These are phyloP conservation scores for Colletotrichum tropicale DNA, from an alignment of 2,329 filamentous ascomycete genomes.

Conservation along the genomic window DNA sequence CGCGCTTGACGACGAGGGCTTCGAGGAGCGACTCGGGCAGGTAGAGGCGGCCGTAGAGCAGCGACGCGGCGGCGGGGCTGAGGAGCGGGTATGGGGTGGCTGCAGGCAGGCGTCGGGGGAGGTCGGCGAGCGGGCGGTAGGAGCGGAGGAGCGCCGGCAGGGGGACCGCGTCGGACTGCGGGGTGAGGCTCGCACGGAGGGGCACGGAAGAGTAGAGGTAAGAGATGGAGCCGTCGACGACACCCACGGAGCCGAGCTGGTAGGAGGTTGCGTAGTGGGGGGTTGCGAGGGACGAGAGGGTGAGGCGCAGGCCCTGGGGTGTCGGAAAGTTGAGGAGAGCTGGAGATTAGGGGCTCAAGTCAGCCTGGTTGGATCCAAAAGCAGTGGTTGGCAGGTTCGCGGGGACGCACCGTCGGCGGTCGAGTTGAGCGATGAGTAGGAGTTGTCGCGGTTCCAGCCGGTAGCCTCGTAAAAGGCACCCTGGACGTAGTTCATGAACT, in stretches of 20 bases:
- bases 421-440: slow-evolving; percentile 84
- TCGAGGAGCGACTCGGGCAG: slow-evolving; percentile 86
- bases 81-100: background rate
- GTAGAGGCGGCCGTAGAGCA: slow-evolving; percentile 81
- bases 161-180: slow-evolving; percentile 75
- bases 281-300: slow-evolving; percentile 88
- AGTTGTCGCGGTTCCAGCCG: slow-evolving; percentile 90
- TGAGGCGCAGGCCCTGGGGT: slow-evolving; percentile 82
- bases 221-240: slow-evolving; percentile 95
- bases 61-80: slow-evolving; percentile 46
- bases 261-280: slow-evolving; percentile 96
- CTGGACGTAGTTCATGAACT: slow-evolving; percentile 98
- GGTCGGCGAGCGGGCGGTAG: slow-evolving; percentile 78
- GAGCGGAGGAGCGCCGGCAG: slow-evolving; percentile 80
- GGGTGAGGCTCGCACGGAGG: slow-evolving; percentile 67
- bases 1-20: slow-evolving; percentile 79
- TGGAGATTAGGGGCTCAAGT: slow-evolving; percentile 33
- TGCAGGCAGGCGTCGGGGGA: slow-evolving; percentile 38
- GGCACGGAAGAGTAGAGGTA: slow-evolving; percentile 93
- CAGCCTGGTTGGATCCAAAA: background rate
- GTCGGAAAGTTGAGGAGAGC: slow-evolving; percentile 88
- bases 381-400: background rate
- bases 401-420: slow-evolving; percentile 73
- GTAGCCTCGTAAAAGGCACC: slow-evolving; percentile 86
- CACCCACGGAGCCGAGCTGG: slow-evolving; percentile 83